Evolutionary conservation across 345 rosid genomes (phyloP), one percentile per base, ranked within the genome.

Genomic region (Citropsis articulata): DNA sequence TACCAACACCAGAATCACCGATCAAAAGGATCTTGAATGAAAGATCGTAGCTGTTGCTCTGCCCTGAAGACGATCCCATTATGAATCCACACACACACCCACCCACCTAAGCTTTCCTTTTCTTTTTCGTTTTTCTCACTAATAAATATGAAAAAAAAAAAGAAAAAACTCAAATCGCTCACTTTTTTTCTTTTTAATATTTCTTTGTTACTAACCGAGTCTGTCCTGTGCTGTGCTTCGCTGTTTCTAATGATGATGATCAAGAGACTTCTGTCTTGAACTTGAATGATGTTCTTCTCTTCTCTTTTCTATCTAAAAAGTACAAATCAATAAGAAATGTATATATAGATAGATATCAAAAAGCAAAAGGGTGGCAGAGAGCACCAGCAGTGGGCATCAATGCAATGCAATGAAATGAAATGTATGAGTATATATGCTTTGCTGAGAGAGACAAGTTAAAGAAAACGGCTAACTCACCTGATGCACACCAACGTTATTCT

Each of bases 21-120:
- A 95, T 92, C 90, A 95, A 88, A 91, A 95, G 80, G 93, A 95
- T 90, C 94, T 93, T 95, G 89, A 95, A 95, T 1, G 99, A 93
- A 67, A 93, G 92, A 89, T 95, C 98, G 73, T 86, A 86, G 55
- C 90, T 87, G 75, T 90, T 83, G 73, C 84, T 82, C 45, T 89
- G 97, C 30, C 92, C 94, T 6, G 96, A 90, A 69, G 98, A 89
- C 24, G 92, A 89, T 81, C 98, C 98, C 99, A 95, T 95, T 81
- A 21, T 5, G 28, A 82, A 55, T 35, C 50, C 59, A 62, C 60
- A 38, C 25, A n/a, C 25, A 70, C 72, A 38, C 24, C 8, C 42
- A 38, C 42, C 66, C 33, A 69, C 27, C n/a, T 48, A 8, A 36
- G 30, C 63, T 77, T 69, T 63, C 30, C 38, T 24, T 18, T 42